These are phyloP conservation scores for Suillus subalutaceus DNA, from an alignment of 768 basidiomycete genomes.

Conservation along the genomic window DNA sequence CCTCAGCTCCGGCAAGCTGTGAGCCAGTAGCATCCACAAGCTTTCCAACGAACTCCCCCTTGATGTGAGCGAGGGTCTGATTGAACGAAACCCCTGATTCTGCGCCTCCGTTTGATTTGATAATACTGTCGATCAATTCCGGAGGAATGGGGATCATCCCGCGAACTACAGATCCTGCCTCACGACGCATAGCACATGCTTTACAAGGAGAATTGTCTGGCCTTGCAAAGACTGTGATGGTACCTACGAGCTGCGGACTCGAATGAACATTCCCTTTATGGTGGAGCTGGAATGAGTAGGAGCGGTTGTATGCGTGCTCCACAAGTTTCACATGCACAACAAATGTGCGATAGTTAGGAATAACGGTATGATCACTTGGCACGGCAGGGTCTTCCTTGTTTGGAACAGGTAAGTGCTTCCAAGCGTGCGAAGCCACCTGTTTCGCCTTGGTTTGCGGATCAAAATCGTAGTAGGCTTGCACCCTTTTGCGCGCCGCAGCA, in stretches of 20 bases:
- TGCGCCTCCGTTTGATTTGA: slow-evolving; percentile 16
- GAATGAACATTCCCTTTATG: slow-evolving; percentile 15
- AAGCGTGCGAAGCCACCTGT: slow-evolving; percentile 9
- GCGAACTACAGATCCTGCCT: slow-evolving; percentile 19
- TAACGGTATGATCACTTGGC: slow-evolving; percentile 19
- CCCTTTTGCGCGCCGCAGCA: slow-evolving; percentile 22
- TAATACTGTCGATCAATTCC: slow-evolving; percentile 24
- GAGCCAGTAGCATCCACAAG: slow-evolving; percentile 21
- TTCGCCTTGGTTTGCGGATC: slow-evolving; percentile 21
- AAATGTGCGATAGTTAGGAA: slow-evolving; percentile 29
- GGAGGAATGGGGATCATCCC: slow-evolving; percentile 30
- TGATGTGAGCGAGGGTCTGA: slow-evolving; percentile 17
- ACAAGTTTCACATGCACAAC: slow-evolving; percentile 26
- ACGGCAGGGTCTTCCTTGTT: slow-evolving; percentile 10
- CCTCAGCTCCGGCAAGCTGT: slow-evolving; percentile 22
- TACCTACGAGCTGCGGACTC: slow-evolving; percentile 21
- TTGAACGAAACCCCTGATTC: slow-evolving; percentile 15
- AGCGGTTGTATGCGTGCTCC: slow-evolving; percentile 27
- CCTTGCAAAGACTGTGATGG: slow-evolving; percentile 27
- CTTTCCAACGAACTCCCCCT: slow-evolving; percentile 17
- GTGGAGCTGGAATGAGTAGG: slow-evolving; percentile 28
- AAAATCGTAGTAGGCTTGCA: slow-evolving; percentile 28
- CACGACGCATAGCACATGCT: slow-evolving; percentile 27
- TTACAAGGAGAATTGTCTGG: slow-evolving; percentile 25
- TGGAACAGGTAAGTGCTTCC: slow-evolving; percentile 24